Base-by-base conservation (phyloP, 495 filamentous ascomycete species). In the Durotheca rogersii region DNA sequence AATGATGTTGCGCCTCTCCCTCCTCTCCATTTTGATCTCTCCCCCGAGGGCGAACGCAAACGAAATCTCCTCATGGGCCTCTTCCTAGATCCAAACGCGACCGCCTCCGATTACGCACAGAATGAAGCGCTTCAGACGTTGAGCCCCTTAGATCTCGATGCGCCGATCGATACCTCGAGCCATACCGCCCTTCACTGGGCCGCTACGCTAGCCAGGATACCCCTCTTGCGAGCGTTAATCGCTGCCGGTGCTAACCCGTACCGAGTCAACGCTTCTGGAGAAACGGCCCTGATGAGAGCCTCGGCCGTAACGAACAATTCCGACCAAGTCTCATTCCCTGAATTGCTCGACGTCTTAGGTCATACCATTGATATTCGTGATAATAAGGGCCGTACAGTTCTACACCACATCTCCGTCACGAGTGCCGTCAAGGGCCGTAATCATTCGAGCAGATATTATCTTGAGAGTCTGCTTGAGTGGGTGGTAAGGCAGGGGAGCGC, bases 151-250 rank as follows among this genome's bases (percentile, higher is more conserved):
- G 90, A 96, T 45, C 80, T 97, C 20, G 93, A 98, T 61, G 80
- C 88, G 20, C 92, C 94, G 6, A 83, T 98, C 45, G 93, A 98
- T 61, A 73, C 81, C 4, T 87, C 87, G 43, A 82, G 83, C 16
- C 90, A 95, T 65, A 96, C 87, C 44, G 88, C 93, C 16, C 74
- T 98, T 21, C 92, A 96, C 61, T 98, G 93, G 93, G 93, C 92
- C n/a, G 90, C 93, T 7, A 95, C 92, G 30, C 77, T 97, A 36
- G 89, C 88, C n/a, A 85, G 89, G 15, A 81, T 92, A 62, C 79
- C 86, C 7, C 75, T 96, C 5, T 68, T 96, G 29, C 79, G 87
- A 43, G 82, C 89, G 1, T 76, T 98, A 0, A 86, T 98, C 52
- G 74, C 80, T 5, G 84, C 82, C 34, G 93, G 93, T 3, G 89